Base-by-base conservation (phyloP, 1,284 basidiomycete species). In the Puccinia horiana region DNA sequence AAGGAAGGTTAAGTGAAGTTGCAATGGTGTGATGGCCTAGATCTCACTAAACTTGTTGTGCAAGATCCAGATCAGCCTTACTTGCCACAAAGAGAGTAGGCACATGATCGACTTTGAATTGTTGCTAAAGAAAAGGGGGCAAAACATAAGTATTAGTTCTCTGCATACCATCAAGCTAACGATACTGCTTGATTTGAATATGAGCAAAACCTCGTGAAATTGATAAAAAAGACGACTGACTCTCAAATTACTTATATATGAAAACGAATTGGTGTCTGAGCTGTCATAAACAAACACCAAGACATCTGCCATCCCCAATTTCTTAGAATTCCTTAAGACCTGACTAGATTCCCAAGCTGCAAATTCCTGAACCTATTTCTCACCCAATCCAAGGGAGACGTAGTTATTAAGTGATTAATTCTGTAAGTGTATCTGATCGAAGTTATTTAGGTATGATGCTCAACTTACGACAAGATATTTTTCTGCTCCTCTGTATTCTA, bases 71-170 rank as follows among this genome's bases (percentile, higher is more conserved):
- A 87, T 99, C 96, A 11, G 95, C 95, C 88, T 99, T 99, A 47
- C 96, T 99, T 18, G 97, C 96, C n/a, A 99, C 95, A 86, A 98
- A 98, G 37, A 98, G 89, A 37, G 93, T 94, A 14, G 96, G 96
- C 86, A 97, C 93, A 86, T 94, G 92, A 87, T 98, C 94, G 49
- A 96, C 89, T 84, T 91, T 94, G 87, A 98, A 97, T 90, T 96
- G 95, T 93, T 98, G 95, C 93, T 96, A 87, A 18, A 40, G 8
- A 52, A 18, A 40, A n/a, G 20, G 18, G 20, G 63, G 23, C 35
- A 9, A 61, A 26, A n/a, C 1, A 65, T 65, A 29, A 65, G 63
- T 40, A 23, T 61, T 11, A n/a, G n/a, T 23, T 42, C 4, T 8
- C 9, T 47, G 18, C 26, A 72, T 11, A 44, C 78, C 42, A 35